A percentile compares a stretch with the other conserved stretches of the same genome.
Conservation (phyloP, 257 asterid genomes). For the Ballota nigra region DNA sequence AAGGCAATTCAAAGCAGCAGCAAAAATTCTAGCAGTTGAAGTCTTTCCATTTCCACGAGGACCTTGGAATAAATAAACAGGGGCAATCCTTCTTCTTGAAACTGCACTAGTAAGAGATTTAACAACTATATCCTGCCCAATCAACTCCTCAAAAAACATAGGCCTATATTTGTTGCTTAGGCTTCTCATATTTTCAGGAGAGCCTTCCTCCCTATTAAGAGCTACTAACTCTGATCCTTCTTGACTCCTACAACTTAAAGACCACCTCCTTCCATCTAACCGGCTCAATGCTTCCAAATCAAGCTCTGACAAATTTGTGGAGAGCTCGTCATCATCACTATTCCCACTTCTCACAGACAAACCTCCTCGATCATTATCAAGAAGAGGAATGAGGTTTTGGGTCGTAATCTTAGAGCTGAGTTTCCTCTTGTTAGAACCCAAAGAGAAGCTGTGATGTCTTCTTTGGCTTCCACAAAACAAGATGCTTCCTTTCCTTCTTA, state of each 20-base stretch:
- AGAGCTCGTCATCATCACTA: conserved; percentile 74
- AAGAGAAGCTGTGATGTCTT: conserved; percentile 49
- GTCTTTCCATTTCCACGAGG: conserved; percentile 98
- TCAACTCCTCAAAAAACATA: conserved; percentile 75
- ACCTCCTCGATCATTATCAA: conserved; percentile 39
- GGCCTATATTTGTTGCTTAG: conserved; percentile 87
- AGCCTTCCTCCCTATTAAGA: conserved; percentile 47
- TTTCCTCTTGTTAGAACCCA: conserved; percentile 52
- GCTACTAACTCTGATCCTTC: conserved; percentile 64
- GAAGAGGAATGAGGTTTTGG: conserved; percentile 71
- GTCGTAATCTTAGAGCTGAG: conserved; percentile 37
- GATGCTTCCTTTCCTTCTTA: conserved; percentile 79
- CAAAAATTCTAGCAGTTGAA: conserved; percentile 76
- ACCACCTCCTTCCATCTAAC: conserved; percentile 84
- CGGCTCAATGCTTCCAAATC: conserved; percentile 85
- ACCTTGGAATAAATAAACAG: conserved; percentile 90
- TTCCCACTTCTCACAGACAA: conserved; percentile 60
- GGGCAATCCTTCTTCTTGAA: conserved; percentile 68
- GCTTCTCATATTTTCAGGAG: conserved; percentile 68
- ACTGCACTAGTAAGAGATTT: conserved; percentile 70
- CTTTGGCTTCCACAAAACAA: conserved; percentile 65
- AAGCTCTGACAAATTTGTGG: conserved; percentile 69
- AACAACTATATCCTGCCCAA: conserved; percentile 82
- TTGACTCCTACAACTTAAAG: conserved; percentile 80
- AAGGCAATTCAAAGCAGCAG: conserved; percentile 90